Percentiles rank a stretch among this genome's conserved stretches.
Evolutionary conservation across 345 rosid species (phyloP).

Genomic region (Aurinia saxatilis): DNA sequence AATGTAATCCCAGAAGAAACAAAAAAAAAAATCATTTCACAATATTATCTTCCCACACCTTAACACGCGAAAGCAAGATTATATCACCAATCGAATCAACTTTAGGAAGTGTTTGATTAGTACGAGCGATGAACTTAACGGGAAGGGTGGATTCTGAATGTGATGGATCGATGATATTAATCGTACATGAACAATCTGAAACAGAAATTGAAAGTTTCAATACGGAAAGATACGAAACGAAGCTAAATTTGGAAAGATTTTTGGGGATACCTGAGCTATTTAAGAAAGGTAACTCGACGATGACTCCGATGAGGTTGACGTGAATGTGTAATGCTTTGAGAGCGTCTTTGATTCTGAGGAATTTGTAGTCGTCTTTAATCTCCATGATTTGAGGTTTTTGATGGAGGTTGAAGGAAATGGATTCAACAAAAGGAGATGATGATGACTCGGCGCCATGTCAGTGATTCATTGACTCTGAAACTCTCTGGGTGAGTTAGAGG

Average conservation of each 20-base stretch:
- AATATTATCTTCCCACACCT: constrained; percentile 8
- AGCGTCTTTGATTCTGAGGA: constrained; percentile 17
- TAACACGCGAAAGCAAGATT: constrained; percentile 20
- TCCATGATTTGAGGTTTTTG: constrained; percentile 19
- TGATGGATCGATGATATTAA: constrained; percentile 23
- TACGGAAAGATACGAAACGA: not conserved
- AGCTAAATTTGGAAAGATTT: not conserved
- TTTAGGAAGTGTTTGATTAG: constrained; percentile 11
- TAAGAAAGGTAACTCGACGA: constrained; percentile 16
- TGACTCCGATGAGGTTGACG: constrained; percentile 26
- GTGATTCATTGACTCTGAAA: not conserved
- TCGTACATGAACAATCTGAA: constrained; percentile 4
- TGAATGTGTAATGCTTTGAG: constrained; percentile 18
- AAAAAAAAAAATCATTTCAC: not conserved
- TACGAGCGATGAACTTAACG: constrained; percentile 18
- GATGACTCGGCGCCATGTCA: constrained; percentile 1
- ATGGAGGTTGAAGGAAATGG: not conserved
- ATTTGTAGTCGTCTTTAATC: constrained; percentile 24
- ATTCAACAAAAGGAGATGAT: too few relatives aligned
- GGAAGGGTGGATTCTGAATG: constrained; percentile 11
- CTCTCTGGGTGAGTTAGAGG: not conserved
- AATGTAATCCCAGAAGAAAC: not conserved
- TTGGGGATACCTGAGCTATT: constrained; percentile 4
- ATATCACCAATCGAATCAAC: constrained; percentile 18
- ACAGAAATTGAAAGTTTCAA: not conserved